Base-by-base conservation (phyloP, 331 rosid genomes). In the Arachis monticola region DNA sequence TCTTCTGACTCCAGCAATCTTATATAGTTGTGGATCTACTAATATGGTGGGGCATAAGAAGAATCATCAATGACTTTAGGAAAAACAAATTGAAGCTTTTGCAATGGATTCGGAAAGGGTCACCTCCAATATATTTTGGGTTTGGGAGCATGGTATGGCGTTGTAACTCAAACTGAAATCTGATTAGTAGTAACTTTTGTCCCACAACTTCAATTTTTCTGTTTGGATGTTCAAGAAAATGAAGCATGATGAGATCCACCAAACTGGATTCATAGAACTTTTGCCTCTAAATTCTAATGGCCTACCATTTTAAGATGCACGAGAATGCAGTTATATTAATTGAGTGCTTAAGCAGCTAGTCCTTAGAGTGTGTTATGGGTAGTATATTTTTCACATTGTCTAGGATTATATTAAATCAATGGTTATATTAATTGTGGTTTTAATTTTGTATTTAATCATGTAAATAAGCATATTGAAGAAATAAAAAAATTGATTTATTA, bases 131-230 rank as follows among this genome's bases (percentile, higher is more conserved):
- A 69, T 94, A 92, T 82, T 82, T 94, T 67, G 99, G 99, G 68
- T 94, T 94, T 80, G 99, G 99, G 46, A 94, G 99, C 91, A 94
- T 94, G 97, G 99, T 95, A 92, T 61, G 84, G 42, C 81, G 81
- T 69, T 76, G 76, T 77, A 60, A 62, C 81, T 75, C 52, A 22
- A 72, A 77, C 22, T 76, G 8, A 10, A 42, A 47, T 38, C 35
- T 44, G 56, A 40, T 45, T 2, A 17, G 22, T 17, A 17, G 22
- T 17, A 47, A 13, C 8, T 64, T 69, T 6, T n/a, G 67, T 40
- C 30, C 57, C 60, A 60, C 60, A 51, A 17, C 22, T 17, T 17
- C 22, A 40, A 7, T 1, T 9, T 55, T 13, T 41, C 53, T 41
- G 4, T 44, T 44, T 8, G 67, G 35, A 27, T 55, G 48, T 58